Evolutionary conservation across 129 eudicot genomes (phyloP).

Genomic region (Apium graveolens): DNA sequence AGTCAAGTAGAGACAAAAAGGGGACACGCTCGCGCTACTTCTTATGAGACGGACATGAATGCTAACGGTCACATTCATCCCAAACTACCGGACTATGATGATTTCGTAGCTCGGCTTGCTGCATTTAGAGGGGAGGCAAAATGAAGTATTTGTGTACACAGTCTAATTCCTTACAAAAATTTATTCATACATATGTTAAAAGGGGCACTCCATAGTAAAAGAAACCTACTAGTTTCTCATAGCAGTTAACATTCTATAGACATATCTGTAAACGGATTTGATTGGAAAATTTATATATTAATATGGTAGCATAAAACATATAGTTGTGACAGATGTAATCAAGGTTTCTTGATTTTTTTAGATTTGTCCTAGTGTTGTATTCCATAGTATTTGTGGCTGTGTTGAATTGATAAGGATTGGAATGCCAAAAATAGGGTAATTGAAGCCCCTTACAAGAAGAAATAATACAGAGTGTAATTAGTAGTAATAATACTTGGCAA

Average conservation of each 20-base stretch:
- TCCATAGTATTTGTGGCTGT: too few relatives aligned
- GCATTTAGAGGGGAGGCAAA: slow-evolving; percentile 38
- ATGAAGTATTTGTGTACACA: neutral
- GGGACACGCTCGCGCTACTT: slow-evolving; percentile 36
- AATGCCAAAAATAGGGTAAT: too few relatives aligned
- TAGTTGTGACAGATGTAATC: neutral
- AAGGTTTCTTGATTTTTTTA: neutral
- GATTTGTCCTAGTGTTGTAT: neutral
- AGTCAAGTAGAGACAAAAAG: slow-evolving; percentile 21
- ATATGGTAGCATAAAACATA: neutral
- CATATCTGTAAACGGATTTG: neutral
- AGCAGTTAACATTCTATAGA: neutral
- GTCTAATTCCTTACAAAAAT: neutral
- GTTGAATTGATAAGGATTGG: too few relatives aligned
- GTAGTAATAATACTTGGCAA: too few relatives aligned
- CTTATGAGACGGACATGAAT: slow-evolving; percentile 29
- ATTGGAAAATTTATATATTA: neutral
- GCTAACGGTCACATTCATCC: slow-evolving; percentile 49
- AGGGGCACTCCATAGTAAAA: neutral
- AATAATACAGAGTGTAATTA: too few relatives aligned
- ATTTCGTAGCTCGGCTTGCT: slow-evolving; percentile 60
- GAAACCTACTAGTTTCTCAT: neutral
- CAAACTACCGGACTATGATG: slow-evolving; percentile 68
- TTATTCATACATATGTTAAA: neutral
- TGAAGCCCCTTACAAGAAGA: too few relatives aligned